phyloP scores from a whole-genome alignment of 116 monocot species.

The Zostera marina region DNA sequence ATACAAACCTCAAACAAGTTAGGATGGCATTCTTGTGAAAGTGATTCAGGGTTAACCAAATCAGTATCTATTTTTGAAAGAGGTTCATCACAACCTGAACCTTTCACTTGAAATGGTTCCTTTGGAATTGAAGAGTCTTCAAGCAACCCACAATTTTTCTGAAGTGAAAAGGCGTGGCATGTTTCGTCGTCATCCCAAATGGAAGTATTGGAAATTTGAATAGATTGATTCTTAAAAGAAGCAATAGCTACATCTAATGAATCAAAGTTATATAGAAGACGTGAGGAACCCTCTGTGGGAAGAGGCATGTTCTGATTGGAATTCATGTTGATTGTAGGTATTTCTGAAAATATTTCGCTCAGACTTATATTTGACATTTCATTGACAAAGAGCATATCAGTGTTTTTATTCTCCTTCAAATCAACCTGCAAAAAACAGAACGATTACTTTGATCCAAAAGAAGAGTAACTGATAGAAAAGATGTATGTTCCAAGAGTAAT shows the following conservation, averaged over 20 bases:
- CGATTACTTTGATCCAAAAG: background rate
- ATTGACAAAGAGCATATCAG: conserved; percentile 27
- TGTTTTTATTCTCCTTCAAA: conserved; percentile 7
- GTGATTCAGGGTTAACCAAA: background rate
- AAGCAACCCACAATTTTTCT: conserved; percentile 12
- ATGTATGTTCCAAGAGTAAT: background rate
- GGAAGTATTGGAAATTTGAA: conserved; percentile 23
- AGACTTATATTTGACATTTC: conserved; percentile 47
- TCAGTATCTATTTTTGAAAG: conserved; percentile 2
- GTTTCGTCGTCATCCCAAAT: conserved; percentile 83
- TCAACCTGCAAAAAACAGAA: conserved; percentile 25
- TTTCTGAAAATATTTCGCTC: conserved; percentile 38
- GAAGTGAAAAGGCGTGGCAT: conserved; percentile 51
- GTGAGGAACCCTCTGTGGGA: conserved; percentile 9
- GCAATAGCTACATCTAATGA: conserved; percentile 82
- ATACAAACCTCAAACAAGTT: conserved; percentile 1
- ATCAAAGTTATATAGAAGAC: conserved; percentile 31
- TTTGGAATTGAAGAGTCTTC: background rate
- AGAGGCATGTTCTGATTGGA: conserved; percentile 7
- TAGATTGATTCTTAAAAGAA: conserved; percentile 20
- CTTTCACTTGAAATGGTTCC: background rate
- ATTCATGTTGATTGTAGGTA: conserved; percentile 9
- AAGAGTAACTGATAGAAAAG: background rate
- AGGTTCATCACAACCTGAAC: background rate
- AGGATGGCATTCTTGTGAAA: background rate